A percentile compares a stretch with the other conserved stretches of the same genome.
These are phyloP conservation scores for Graphiopsis chlorocephala DNA, from an alignment of 2,329 filamentous ascomycete species.

Conservation along the genomic window DNA sequence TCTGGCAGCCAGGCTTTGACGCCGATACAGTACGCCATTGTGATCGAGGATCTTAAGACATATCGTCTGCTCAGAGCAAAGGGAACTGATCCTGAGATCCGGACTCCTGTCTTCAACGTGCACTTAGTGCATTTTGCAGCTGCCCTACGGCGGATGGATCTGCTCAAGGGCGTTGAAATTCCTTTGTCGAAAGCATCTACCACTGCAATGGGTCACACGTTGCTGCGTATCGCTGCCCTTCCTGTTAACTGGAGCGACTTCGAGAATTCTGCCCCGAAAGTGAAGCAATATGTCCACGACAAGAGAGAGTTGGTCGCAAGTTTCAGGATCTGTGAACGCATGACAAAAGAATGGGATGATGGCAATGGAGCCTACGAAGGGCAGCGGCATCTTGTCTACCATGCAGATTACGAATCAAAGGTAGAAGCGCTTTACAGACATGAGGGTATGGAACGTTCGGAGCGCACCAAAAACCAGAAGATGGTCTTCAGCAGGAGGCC, in stretches of 20 bases:
- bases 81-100: neutral
- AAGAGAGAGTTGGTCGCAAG: neutral
- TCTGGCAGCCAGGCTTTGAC: slow-evolving; percentile 14
- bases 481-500: no score
- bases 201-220: neutral
- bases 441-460: neutral
- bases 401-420: neutral
- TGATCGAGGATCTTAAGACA: neutral
- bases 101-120: slow-evolving; percentile 5
- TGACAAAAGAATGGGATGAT: neutral
- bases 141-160: slow-evolving; percentile 2
- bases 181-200: neutral
- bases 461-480: neutral
- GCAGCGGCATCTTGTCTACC: no score
- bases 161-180: slow-evolving; percentile 3
- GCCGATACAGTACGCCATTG: slow-evolving; percentile 10
- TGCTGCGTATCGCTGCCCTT: neutral
- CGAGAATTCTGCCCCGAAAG: neutral
- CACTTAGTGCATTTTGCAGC: slow-evolving; percentile 12
- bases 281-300: neutral
- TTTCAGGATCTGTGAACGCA: neutral
- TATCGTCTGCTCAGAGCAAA: neutral
- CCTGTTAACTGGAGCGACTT: neutral
- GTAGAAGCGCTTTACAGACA: neutral
- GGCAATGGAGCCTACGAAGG: no score